Evolutionary conservation across 257 asterid genomes (phyloP), one percentile per base, ranked within the genome.

Genomic region (Plantago ovata): DNA sequence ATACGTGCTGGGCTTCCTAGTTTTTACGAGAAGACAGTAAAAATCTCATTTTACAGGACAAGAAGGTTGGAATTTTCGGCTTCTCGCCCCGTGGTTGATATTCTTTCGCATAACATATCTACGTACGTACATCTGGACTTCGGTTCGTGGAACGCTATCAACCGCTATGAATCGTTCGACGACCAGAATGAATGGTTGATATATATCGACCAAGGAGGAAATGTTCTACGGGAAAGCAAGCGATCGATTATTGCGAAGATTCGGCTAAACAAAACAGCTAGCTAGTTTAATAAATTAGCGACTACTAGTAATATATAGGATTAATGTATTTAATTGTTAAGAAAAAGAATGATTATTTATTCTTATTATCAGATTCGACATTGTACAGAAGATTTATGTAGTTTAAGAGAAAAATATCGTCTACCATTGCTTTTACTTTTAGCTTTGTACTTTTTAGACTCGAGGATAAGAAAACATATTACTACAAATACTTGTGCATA

Each of bases 1-100:
- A 56, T 66, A 48, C 71, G 61, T 81, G 72, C 43, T 76, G 83
- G 74, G 61, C 38, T 62, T 66, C 78, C 95, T 71, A 60, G 52
- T 61, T 64, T 68, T 69, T 4, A 54, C 63, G 58, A 77, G 77
- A 79, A 67, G 86, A 62, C 69, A 58, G 60, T 62, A 68, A 68
- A 76, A 66, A 71, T 67, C 53, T 49, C 28, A 48, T 64, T 39
- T 38, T 48, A 43, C 63, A 42, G 61, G 77, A 28, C 36, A 28
- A 2, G 36, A 4, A 63, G 47, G 55, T 3, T 22, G 40, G 23
- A 20, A 59, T 43, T 10, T 59, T 43, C 22, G 44, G 63, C 41
- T 54, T 45, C 13, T 56, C 20, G 42, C 14, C 28, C 24, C 5
- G 12, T 15, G 15, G 47, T 9, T 43, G 22, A 41, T 13, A 53